Conservation (phyloP, 257 asterid species). For the Solanum lignicaule region DNA sequence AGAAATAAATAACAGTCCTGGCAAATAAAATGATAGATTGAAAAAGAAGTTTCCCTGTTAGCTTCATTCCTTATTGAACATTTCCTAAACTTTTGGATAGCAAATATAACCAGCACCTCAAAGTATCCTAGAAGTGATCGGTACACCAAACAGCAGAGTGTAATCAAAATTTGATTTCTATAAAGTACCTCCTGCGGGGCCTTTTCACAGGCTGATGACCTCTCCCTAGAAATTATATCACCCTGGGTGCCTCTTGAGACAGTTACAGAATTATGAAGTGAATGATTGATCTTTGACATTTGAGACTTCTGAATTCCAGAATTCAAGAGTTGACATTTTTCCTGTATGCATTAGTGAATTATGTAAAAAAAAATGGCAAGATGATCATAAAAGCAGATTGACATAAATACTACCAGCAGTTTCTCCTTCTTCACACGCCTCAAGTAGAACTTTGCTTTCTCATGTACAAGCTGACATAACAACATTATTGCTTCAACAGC, state of each 20-base stretch:
- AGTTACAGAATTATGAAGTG: conserved; percentile 13
- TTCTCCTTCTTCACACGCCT: conserved; percentile 43
- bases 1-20: neutral
- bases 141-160: neutral
- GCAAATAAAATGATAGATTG: neutral
- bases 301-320: conserved; percentile 53
- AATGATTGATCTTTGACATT: conserved; percentile 24
- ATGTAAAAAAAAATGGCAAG: neutral
- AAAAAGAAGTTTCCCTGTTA: neutral
- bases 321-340: conserved; percentile 35
- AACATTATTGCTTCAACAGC: conserved; percentile 37
- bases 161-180: neutral
- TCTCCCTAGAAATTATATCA: conserved; percentile 18
- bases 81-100: neutral
- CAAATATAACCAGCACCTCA: neutral
- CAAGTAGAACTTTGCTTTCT: conserved; percentile 60
- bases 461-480: conserved; percentile 47
- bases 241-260: conserved; percentile 12
- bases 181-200: conserved; percentile 11
- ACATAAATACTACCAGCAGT: conserved; percentile 49
- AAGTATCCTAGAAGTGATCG: neutral
- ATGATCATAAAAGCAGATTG: neutral
- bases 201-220: conserved; percentile 16
- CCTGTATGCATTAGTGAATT: conserved; percentile 39
- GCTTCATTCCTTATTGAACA: neutral